phyloP scores from a whole-genome alignment of 257 asterid genomes.

The Perilla frutescens region DNA sequence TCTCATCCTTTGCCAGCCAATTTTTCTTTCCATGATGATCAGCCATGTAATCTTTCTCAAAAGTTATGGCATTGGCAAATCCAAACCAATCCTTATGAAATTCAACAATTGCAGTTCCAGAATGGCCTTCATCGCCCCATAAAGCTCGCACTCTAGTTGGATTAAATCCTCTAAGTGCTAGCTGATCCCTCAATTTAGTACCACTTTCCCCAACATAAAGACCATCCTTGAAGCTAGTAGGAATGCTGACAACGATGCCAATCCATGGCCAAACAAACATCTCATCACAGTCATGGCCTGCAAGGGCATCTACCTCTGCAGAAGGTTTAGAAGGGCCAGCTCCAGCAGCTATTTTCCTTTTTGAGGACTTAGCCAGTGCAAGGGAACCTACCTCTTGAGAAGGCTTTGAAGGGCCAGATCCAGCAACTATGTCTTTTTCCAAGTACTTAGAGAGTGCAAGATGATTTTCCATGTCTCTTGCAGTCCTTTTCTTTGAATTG shows the following conservation, averaged over 20 bases:
- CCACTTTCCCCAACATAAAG: slow-evolving; percentile 81
- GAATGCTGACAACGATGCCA: slow-evolving; percentile 72
- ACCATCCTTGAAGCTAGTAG: slow-evolving; percentile 61
- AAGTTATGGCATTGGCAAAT: slow-evolving; percentile 72
- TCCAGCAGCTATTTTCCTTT: slow-evolving; percentile 46
- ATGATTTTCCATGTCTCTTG: slow-evolving; percentile 73
- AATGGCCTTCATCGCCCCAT: slow-evolving; percentile 81
- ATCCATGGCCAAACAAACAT: slow-evolving; percentile 98
- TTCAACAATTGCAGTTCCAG: slow-evolving; percentile 85
- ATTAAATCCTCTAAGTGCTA: slow-evolving; percentile 62
- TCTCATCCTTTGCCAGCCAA: slow-evolving; percentile 57
- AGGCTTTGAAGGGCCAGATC: slow-evolving; percentile 42
- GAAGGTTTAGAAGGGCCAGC: slow-evolving; percentile 54
- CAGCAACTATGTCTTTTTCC: slow-evolving; percentile 38
- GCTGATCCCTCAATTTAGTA: slow-evolving; percentile 68
- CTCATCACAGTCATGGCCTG: slow-evolving; percentile 66
- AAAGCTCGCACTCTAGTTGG: slow-evolving; percentile 77
- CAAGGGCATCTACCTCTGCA: slow-evolving; percentile 51
- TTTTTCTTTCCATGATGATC: slow-evolving; percentile 72
- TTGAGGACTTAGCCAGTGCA: slow-evolving; percentile 69
- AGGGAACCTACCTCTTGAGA: slow-evolving; percentile 36
- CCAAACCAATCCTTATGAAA: slow-evolving; percentile 88
- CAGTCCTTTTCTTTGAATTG: slow-evolving; percentile 62
- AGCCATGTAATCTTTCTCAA: slow-evolving; percentile 75
- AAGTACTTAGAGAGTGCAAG: slow-evolving; percentile 72